Evolutionary conservation across 2,329 filamentous ascomycete genomes (phyloP), one percentile per base, ranked within the genome.

Genomic region (Xylaria polymorpha): DNA sequence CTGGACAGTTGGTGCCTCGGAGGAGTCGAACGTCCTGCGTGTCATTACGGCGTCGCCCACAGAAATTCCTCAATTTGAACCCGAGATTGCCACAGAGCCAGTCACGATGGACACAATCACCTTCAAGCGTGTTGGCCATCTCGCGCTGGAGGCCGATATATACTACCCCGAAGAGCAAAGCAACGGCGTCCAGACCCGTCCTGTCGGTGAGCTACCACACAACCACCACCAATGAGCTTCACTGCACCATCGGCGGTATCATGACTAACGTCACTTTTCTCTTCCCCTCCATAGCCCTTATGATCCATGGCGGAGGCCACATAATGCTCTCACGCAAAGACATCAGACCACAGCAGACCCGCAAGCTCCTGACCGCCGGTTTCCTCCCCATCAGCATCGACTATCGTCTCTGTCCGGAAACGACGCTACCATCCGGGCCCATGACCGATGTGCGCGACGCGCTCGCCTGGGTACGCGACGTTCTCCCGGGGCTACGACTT

Each of bases 391-490:
- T 87, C 15, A 84, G 82, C 68, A 61, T 86, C 0, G 85, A 87
- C 72, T 85, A 86, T 68, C 76, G 85, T 0, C 79, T 87, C 0
- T 86, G 84, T 65, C 85, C 85, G 0, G 83, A 86, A 48, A 77
- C 80, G 2, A 81, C 75, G 20, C 71, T 87, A 4, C 55, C 78
- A 4, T 80, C 84, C 0, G 85, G 85, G 0, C 79, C 85, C 0
- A 81, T 87, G 74, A 68, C 70, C 2, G 85, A 87, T 70, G 77
- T 81, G 0, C 72, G 78, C 18, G 82, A 85, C 67, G 83, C 84
- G 0, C 74, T 83, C 0, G 10, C 57, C 0, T 86, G 84, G 83
- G 77, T 78, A 0, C 77, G 80, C 1, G 65, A 74, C 0, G 68
- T 63, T 0, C 76, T 85, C 0, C 78, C 77, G 25, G 25, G 25